These are phyloP conservation scores for Crithidia sp. DNA, from an alignment of 208 protist genomes.

Conservation along the genomic window DNA sequence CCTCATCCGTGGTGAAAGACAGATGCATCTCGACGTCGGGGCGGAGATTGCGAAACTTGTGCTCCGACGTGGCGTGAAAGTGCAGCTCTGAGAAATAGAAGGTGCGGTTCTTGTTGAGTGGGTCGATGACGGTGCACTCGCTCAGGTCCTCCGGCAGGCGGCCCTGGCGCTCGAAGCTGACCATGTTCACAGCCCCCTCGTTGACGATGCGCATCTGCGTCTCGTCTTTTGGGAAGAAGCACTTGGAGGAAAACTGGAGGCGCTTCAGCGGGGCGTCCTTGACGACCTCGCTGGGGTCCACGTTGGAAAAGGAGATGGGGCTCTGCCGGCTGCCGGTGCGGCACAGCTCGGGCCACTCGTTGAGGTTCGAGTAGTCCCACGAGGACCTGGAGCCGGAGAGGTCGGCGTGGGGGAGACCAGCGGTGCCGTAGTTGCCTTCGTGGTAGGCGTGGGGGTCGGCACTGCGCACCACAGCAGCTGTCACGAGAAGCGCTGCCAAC, in stretches of 20 bases:
- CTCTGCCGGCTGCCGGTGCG: constrained; percentile 60
- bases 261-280: constrained; percentile 27
- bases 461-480: background rate
- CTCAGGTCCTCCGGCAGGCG: constrained; percentile 38
- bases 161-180: constrained; percentile 40
- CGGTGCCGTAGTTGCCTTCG: constrained; percentile 69
- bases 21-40: constrained; percentile 79
- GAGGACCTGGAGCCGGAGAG: constrained; percentile 12
- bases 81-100: constrained; percentile 70
- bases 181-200: constrained; percentile 48
- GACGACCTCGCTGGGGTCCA: constrained; percentile 53
- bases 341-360: constrained; percentile 55
- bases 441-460: constrained; percentile 32
- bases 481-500: constrained; percentile 2
- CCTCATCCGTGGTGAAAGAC: constrained; percentile 40
- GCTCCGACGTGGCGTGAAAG: constrained; percentile 71
- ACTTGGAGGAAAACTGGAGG: constrained; percentile 64
- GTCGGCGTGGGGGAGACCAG: constrained; percentile 29
- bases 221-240: constrained; percentile 48
- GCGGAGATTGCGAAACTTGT: constrained; percentile 55
- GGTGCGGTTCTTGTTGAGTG: constrained; percentile 31
- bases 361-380: constrained; percentile 62
- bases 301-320: constrained; percentile 71
- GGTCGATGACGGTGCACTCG: constrained; percentile 63
- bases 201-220: constrained; percentile 71